These are phyloP conservation scores for Anastatica hierochuntica DNA, from an alignment of 345 rosid genomes.

Conservation along the genomic window DNA sequence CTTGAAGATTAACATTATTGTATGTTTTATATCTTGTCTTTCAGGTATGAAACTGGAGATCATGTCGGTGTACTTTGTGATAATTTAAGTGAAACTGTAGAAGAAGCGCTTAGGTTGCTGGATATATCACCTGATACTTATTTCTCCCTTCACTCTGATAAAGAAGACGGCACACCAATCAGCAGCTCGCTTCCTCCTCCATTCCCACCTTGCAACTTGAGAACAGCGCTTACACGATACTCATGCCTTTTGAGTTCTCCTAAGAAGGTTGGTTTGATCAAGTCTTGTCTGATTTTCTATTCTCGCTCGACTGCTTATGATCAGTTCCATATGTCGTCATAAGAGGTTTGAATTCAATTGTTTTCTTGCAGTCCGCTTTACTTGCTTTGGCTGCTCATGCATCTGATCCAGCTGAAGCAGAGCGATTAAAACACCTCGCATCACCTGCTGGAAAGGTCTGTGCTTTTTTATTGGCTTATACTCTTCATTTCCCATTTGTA, in stretches of 20 bases:
- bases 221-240: conserved; percentile 67
- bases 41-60: conserved; percentile 74
- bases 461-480: neutral
- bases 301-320: neutral
- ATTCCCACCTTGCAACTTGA: conserved; percentile 73
- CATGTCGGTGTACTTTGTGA: conserved; percentile 79
- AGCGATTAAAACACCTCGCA: conserved; percentile 69
- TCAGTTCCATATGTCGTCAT: neutral
- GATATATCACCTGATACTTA: conserved; percentile 68
- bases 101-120: conserved; percentile 66
- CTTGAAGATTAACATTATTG: neutral
- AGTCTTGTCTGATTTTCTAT: neutral
- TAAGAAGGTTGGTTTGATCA: conserved; percentile 54
- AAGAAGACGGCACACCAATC: conserved; percentile 84
- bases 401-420: conserved; percentile 87
- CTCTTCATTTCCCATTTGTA: neutral
- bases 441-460: conserved; percentile 92
- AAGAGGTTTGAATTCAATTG: conserved; percentile 6
- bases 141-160: conserved; percentile 79
- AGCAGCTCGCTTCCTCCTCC: conserved; percentile 79
- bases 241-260: conserved; percentile 89
- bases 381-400: conserved; percentile 95
- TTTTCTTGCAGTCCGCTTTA: conserved; percentile 55
- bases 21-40: conserved; percentile 3
- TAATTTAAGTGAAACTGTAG: conserved; percentile 69